phyloP scores from a whole-genome alignment of 2,329 filamentous ascomycete genomes.

The Monosporascus sp. region DNA sequence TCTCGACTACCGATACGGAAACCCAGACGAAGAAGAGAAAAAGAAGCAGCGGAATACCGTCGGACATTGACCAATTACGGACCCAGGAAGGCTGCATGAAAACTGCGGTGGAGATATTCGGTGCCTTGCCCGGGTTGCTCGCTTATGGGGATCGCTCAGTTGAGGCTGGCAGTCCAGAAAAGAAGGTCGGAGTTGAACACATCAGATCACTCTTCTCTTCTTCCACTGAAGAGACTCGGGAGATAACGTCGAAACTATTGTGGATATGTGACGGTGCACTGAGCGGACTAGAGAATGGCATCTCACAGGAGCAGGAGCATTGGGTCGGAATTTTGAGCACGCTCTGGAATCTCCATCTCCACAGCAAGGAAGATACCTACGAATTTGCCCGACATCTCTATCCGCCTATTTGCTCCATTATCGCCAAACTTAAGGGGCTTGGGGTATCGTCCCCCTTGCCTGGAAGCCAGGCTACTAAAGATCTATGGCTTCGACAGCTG shows the following conservation, averaged over 20 bases:
- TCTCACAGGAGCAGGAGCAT: conserved; percentile 32
- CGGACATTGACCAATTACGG: conserved; percentile 37
- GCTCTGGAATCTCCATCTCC: conserved; percentile 52
- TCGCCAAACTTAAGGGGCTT: conserved; percentile 36
- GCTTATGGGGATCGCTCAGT: conserved; percentile 35
- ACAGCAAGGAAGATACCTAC: conserved; percentile 40
- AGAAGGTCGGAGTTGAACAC: conserved; percentile 53
- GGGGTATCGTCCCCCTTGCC: conserved; percentile 9
- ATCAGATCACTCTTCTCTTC: conserved; percentile 52
- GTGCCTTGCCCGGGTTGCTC: conserved; percentile 42
- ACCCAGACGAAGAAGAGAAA: conserved; percentile 35
- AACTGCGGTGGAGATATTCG: conserved; percentile 44
- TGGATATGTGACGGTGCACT: conserved; percentile 38
- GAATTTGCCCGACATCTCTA: conserved; percentile 47
- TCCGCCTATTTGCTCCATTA: conserved; percentile 31
- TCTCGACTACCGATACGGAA: conserved; percentile 18
- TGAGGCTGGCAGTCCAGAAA: conserved; percentile 28
- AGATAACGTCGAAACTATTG: conserved; percentile 42
- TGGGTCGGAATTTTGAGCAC: conserved; percentile 44
- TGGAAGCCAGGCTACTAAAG: conserved; percentile 20
- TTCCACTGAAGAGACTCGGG: conserved; percentile 42
- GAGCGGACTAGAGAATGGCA: conserved; percentile 24
- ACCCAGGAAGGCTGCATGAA: conserved; percentile 36
- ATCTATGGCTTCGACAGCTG: conserved; percentile 42
- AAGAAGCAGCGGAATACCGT: conserved; percentile 31